These are phyloP conservation scores for Thelonectria olida DNA, from an alignment of 2,329 filamentous ascomycete species.

Conservation along the genomic window DNA sequence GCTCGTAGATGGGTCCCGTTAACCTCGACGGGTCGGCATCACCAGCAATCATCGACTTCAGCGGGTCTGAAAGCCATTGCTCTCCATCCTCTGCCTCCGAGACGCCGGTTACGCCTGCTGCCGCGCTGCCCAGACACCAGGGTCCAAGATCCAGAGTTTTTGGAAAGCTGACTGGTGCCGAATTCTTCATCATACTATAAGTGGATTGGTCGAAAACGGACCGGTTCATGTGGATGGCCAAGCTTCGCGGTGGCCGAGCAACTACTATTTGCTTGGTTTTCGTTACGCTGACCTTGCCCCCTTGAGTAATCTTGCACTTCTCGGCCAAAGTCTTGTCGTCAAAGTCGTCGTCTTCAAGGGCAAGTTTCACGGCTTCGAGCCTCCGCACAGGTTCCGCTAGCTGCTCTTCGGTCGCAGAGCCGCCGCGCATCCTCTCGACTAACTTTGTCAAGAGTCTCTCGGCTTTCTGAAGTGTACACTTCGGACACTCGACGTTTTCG, in stretches of 20 bases:
- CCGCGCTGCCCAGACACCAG: conserved; percentile 80
- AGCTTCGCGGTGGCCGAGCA: conserved; percentile 79
- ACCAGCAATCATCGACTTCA: conserved; percentile 76
- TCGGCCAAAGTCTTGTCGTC: conserved; percentile 72
- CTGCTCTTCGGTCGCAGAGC: conserved; percentile 54
- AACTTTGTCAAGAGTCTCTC: conserved; percentile 59
- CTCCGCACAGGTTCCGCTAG: conserved; percentile 63
- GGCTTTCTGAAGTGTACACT: conserved; percentile 80
- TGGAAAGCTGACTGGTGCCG: conserved; percentile 81
- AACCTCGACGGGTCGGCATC: conserved; percentile 59
- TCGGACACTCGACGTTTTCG: conserved; percentile 88
- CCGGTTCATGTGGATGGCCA: conserved; percentile 90
- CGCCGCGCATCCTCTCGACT: conserved; percentile 50
- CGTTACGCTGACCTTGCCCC: conserved; percentile 77
- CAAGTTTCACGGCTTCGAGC: conserved; percentile 72
- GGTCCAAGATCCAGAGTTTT: conserved; percentile 76
- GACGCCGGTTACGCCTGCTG: conserved; percentile 19
- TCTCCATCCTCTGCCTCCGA: conserved; percentile 54
- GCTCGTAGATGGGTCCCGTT: conserved; percentile 72
- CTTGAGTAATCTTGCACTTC: conserved; percentile 72
- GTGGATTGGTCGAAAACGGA: conserved; percentile 90
- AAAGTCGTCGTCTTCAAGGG: conserved; percentile 83
- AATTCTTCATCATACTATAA: conserved; percentile 84
- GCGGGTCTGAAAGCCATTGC: conserved; percentile 75
- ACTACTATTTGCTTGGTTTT: conserved; percentile 93